These are phyloP conservation scores for Glutinoglossum americanum DNA, from an alignment of 495 filamentous ascomycete species.

Conservation along the genomic window DNA sequence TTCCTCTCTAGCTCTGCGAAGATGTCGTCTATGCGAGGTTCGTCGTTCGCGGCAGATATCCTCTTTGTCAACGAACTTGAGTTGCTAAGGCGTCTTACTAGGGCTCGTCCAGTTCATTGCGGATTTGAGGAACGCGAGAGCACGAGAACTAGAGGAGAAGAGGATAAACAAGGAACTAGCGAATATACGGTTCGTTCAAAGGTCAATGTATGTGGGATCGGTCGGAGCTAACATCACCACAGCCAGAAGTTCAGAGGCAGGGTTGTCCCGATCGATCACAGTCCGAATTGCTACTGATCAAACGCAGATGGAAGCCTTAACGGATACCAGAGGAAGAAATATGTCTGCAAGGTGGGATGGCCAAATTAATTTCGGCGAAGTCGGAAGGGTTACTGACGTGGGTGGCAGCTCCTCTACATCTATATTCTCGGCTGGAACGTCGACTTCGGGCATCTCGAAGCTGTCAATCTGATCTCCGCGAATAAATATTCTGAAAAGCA, in stretches of 20 bases:
- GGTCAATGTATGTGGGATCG: neutral
- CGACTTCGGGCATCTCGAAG: conserved; percentile 96
- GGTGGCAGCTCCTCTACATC: conserved; percentile 68
- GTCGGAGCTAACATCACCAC: conserved; percentile 8
- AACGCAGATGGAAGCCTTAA: conserved; percentile 54
- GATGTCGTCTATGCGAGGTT: conserved; percentile 44
- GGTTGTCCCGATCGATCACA: conserved; percentile 5
- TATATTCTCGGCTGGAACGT: conserved; percentile 99
- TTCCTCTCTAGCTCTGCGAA: conserved; percentile 36
- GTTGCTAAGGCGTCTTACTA: conserved; percentile 5
- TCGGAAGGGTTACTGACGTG: conserved; percentile 10
- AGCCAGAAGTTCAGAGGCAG: conserved; percentile 63
- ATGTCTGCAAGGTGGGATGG: conserved; percentile 71
- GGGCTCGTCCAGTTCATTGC: conserved; percentile 96
- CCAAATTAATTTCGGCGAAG: neutral
- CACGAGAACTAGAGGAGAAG: conserved; percentile 93
- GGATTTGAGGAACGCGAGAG: conserved; percentile 83
- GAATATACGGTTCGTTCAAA: conserved; percentile 54
- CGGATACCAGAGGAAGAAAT: conserved; percentile 99
- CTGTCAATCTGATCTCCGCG: conserved; percentile 90
- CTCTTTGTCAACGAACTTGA: neutral
- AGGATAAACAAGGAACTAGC: conserved; percentile 98
- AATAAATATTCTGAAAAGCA: conserved; percentile 98
- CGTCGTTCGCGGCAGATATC: neutral
- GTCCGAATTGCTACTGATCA: conserved; percentile 9